Evolutionary conservation across 345 rosid genomes (phyloP).

Genomic region (Boechera divaricarpa): DNA sequence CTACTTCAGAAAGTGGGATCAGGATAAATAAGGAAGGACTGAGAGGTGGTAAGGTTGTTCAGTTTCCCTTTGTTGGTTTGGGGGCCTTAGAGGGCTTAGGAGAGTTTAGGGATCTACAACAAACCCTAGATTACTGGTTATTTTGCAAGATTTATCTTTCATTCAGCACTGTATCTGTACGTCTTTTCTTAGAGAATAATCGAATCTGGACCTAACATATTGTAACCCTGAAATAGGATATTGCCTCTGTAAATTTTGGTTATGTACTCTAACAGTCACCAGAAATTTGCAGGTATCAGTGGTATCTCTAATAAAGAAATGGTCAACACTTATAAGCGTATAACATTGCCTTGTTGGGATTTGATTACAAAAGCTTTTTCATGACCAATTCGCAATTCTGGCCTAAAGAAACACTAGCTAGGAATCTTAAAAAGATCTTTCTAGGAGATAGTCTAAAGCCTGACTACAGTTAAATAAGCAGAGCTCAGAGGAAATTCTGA

Average conservation of each 20-base stretch:
- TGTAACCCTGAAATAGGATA: not conserved
- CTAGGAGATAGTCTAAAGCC: not conserved
- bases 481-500: not conserved
- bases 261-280: not conserved
- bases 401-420: not conserved
- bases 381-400: not conserved
- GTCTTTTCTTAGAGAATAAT: not conserved
- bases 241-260: not conserved
- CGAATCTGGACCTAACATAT: not conserved
- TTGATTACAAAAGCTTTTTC: not conserved
- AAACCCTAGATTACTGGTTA: not conserved
- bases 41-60: not conserved
- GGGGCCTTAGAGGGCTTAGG: not conserved
- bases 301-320: constrained; percentile 2
- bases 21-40: not conserved
- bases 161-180: not conserved
- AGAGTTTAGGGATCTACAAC: not conserved
- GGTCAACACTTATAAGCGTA: not conserved
- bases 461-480: not conserved
- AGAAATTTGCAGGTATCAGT: not conserved
- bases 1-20: not conserved
- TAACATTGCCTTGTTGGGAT: not conserved
- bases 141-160: not conserved
- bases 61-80: not conserved
- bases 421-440: not conserved